A percentile compares a stretch with the other conserved stretches of the same genome.
phyloP scores from a whole-genome alignment of 805 yeast genomes.

The Candida mattraensis region DNA sequence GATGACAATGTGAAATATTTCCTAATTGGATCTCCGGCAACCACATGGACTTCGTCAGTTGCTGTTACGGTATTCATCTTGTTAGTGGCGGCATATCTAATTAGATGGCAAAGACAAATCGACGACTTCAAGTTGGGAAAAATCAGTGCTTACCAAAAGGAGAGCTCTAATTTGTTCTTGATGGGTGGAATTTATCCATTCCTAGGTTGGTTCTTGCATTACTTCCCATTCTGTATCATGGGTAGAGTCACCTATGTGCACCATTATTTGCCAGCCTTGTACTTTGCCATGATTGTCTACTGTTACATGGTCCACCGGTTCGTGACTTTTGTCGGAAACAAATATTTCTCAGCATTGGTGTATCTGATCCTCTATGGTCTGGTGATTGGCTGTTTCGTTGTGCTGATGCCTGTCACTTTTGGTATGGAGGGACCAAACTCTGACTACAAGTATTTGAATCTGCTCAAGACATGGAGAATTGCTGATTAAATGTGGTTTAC shows the following conservation, averaged over 20 bases:
- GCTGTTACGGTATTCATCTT: slow-evolving; percentile 56
- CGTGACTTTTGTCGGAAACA: slow-evolving; percentile 23
- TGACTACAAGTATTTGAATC: slow-evolving; percentile 50
- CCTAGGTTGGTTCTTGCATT: slow-evolving; percentile 88
- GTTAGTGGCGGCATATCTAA: slow-evolving; percentile 43
- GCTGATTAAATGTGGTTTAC: slow-evolving; percentile 9
- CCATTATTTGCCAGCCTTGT: slow-evolving; percentile 93
- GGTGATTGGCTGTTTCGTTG: slow-evolving; percentile 58
- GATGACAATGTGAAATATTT: slow-evolving; percentile 59
- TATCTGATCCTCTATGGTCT: slow-evolving; percentile 48
- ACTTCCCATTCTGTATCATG: slow-evolving; percentile 86
- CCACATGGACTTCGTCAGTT: slow-evolving; percentile 71
- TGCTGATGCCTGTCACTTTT: slow-evolving; percentile 67
- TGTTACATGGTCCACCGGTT: slow-evolving; percentile 55
- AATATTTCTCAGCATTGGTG: slow-evolving; percentile 29
- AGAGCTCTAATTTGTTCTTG: slow-evolving; percentile 35
- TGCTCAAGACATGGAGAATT: slow-evolving; percentile 57
- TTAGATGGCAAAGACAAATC: slow-evolving; percentile 85
- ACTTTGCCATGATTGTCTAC: slow-evolving; percentile 83
- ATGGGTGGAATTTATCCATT: slow-evolving; percentile 82
- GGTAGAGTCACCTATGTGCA: slow-evolving; percentile 96
- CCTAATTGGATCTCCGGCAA: slow-evolving; percentile 74
- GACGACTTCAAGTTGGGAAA: slow-evolving; percentile 52
- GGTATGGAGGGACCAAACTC: slow-evolving; percentile 69
- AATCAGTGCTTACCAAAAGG: slow-evolving; percentile 10